Base-by-base conservation (phyloP, 305 asterid species). In the Fraxinus nigra region DNA sequence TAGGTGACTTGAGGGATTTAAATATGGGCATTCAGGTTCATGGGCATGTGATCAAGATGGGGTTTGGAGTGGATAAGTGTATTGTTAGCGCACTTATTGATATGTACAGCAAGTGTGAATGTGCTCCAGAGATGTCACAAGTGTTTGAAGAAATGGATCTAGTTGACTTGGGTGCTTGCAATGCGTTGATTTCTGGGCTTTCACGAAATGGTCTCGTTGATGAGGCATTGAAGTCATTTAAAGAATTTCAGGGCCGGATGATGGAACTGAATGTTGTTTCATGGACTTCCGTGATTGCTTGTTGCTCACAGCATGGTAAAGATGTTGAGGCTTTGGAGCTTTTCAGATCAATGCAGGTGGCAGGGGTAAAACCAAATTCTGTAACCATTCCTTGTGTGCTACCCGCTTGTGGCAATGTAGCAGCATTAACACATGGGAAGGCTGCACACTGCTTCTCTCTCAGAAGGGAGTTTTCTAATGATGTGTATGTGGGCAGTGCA, bases 361-460 rank as follows among this genome's bases (percentile, higher is more conserved):
- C 88, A 28, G 93, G 92, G 46, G 91, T 95, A 85, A 87, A 82
- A 78, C 98, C 99, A 14, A 95, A 95, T 74, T 81, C 86, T 32
- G 88, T 94, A 72, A 95, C 99, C 30, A 89, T 94, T 81, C 92
- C 99, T 83, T 91, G 96, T 86, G 70, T 94, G 93, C 98, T 95
- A 87, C 94, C 99, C 0, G 99, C 97, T 77, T 95, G 97, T 88
- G 97, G 98, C 34, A 94, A 92, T 83, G 90, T 92, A 72, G 96
- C 98, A 8, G 98, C 97, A 76, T 85, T 94, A 56, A 80, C 87
- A 83, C 97, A 94, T 82, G 99, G 99, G 67, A 92, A 94, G 83
- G 93, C 97, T 56, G 91, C 92, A 30, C 97, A 95, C 84, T 89
- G 97, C 87, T 95, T 91, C 88, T 85, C 97, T 34, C 83, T 94